Conservation (phyloP, 257 asterid species). For the Hygrophila difformis region DNA sequence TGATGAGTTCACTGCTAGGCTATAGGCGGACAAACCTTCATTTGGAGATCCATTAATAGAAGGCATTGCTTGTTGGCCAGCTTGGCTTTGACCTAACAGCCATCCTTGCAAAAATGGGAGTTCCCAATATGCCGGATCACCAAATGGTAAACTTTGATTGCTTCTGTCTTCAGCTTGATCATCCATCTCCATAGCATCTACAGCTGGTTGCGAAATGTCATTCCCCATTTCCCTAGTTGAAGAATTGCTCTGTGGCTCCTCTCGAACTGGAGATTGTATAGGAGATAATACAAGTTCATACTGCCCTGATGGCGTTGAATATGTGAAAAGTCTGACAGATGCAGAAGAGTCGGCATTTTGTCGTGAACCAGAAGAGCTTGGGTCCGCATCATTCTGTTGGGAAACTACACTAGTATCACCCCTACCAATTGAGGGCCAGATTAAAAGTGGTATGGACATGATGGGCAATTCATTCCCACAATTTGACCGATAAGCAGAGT, state of each 20-base stretch:
- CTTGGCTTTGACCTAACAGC: conserved; percentile 95
- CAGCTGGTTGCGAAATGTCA: conserved; percentile 37
- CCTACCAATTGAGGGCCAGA: conserved; percentile 66
- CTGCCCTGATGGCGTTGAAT: conserved; percentile 93
- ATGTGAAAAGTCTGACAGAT: conserved; percentile 72
- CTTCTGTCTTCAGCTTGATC: conserved; percentile 50
- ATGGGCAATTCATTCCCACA: conserved; percentile 62
- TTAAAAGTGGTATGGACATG: conserved; percentile 65
- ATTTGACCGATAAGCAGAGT: conserved; percentile 49
- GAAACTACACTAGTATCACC: conserved; percentile 39
- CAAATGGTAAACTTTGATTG: conserved; percentile 65
- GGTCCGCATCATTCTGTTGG: conserved; percentile 37
- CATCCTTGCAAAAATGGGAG: conserved; percentile 94
- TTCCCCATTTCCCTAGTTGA: conserved; percentile 34
- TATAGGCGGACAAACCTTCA: conserved; percentile 34
- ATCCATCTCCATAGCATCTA: conserved; percentile 69
- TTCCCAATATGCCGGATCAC: conserved; percentile 91
- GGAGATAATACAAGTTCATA: conserved; percentile 85
- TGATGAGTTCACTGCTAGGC: conserved; percentile 36
- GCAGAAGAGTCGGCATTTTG: conserved; percentile 60
- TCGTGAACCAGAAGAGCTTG: conserved; percentile 31
- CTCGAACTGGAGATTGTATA: conserved; percentile 54
- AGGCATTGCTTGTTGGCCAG: conserved; percentile 53
- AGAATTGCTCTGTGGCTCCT: conserved; percentile 42
- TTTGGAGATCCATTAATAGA: conserved; percentile 41